Evolutionary conservation across 176 grass and related monocot genomes (phyloP), one percentile per base, ranked within the genome.

Genomic region (Rhipidocladum racemiflorum): DNA sequence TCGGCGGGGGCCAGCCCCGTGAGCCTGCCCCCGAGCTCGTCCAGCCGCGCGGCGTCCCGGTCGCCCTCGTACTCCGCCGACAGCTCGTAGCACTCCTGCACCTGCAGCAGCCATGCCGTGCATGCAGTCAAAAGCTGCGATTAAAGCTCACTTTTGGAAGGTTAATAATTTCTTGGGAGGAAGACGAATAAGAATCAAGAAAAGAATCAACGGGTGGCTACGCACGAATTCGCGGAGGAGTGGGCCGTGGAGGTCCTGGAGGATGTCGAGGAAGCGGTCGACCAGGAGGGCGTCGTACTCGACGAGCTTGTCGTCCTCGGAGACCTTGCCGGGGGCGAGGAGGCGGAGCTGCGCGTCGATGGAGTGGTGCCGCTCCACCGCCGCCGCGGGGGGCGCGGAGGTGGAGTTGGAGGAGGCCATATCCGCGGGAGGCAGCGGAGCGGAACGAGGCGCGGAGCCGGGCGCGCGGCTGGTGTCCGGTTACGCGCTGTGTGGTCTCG

Each of bases 251-350:
- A 91, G 78, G 64, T 85, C 77, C 87, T 94, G 87, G 72, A 94
- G 76, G 77, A 94, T 94, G 85, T 91, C 89, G 77, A 94, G 84
- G 77, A 94, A 94, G 53, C 87, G 87, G 66, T 91, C 84, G 27
- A 85, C 15, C 70, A 94, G 92, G 39, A 94, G 61, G 13, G 89
- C 87, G 21, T 94, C 92, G 65, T 94, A 94, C 73, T 91, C 77
- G 21, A 94, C 30, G 71, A 94, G 92, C 72, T 91, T 89, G 77
- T 94, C 92, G 80, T 94, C 87, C 24, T 85, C 89, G 8, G 89
- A 87, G 13, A 87, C 87, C 92, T 91, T 94, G 51, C 81, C 77
- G 15, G 89, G 92, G 11, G 77, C 84, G 4, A 94, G 84, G 5
- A 66, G 72, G 4, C 92, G 78, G 81, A 94, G 70, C 73, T 91